These are phyloP conservation scores for Mucor saturninus DNA, from an alignment of 371 early-diverging fungal genomes.

Conservation along the genomic window DNA sequence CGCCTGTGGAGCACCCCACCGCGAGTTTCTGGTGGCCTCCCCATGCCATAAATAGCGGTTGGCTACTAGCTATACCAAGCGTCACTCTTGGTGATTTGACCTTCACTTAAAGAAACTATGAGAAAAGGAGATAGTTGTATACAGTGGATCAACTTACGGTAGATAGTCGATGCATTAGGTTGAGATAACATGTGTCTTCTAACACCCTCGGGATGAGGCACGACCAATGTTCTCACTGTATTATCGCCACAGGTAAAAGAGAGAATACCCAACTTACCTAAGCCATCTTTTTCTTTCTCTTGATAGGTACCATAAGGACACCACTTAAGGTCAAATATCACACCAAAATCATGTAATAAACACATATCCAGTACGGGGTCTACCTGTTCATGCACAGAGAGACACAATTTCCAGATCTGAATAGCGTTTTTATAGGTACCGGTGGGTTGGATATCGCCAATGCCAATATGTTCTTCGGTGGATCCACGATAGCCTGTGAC, in stretches of 20 bases:
- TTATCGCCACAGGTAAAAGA: slow-evolving; percentile 61
- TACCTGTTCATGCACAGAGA: slow-evolving; percentile 11
- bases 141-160: slow-evolving; percentile 12
- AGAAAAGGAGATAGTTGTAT: slow-evolving; percentile 17
- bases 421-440: slow-evolving; percentile 37
- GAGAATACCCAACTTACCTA: slow-evolving; percentile 53
- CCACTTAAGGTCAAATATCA: slow-evolving; percentile 58
- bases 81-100: slow-evolving; percentile 19
- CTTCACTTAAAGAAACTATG: slow-evolving; percentile 8
- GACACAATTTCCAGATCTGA: slow-evolving; percentile 58
- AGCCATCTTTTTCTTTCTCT: slow-evolving; percentile 18
- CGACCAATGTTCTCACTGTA: slow-evolving; percentile 42
- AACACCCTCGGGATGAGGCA: slow-evolving; percentile 54
- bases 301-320: slow-evolving; percentile 51
- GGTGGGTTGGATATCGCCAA: slow-evolving; percentile 39
- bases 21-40: slow-evolving; percentile 43
- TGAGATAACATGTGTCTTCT: slow-evolving; percentile 10
- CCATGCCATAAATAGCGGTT: slow-evolving; percentile 34
- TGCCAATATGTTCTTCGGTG: slow-evolving; percentile 41
- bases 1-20: slow-evolving; percentile 19
- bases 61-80: slow-evolving; percentile 1
- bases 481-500: slow-evolving; percentile 56
- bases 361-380: slow-evolving; percentile 51
- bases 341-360: slow-evolving; percentile 58
- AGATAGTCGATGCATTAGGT: too few species aligned